Evolutionary conservation across 805 yeast genomes (phyloP).

Genomic region (Kodamaea hsintzibuensis): DNA sequence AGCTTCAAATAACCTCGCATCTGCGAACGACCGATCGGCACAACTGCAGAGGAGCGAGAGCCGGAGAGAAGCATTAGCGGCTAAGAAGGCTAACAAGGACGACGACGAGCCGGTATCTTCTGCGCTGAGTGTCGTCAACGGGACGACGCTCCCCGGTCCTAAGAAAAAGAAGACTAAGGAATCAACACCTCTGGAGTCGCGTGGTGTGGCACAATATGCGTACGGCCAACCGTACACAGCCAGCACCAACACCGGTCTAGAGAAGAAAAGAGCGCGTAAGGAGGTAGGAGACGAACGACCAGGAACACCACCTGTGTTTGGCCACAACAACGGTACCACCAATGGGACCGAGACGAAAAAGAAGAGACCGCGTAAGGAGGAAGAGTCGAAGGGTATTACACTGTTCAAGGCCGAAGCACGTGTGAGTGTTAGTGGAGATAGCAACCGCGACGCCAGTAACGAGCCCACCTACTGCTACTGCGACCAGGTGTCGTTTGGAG

Average conservation of each 20-base stretch:
- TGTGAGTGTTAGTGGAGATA: slow-evolving; percentile 8
- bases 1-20: slow-evolving; percentile 31
- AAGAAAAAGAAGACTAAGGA: slow-evolving; percentile 19
- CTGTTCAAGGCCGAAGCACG: slow-evolving; percentile 9
- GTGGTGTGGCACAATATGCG: slow-evolving; percentile 17
- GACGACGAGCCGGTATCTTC: slow-evolving; percentile 21
- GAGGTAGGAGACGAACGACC: slow-evolving; percentile 12
- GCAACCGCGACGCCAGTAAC: slow-evolving; percentile 11
- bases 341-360: slow-evolving; percentile 13
- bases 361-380: slow-evolving; percentile 19
- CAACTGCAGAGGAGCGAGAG: slow-evolving; percentile 81
- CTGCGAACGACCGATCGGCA: slow-evolving; percentile 50
- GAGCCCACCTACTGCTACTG: slow-evolving; percentile 96
- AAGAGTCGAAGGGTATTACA: slow-evolving; percentile 8
- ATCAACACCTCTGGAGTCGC: slow-evolving; percentile 22
- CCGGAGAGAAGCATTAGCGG: slow-evolving; percentile 91
- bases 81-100: slow-evolving; percentile 63
- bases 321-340: slow-evolving; percentile 1
- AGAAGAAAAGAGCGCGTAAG: slow-evolving; percentile 18
- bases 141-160: neutral
- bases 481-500: slow-evolving; percentile 95
- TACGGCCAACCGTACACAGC: slow-evolving; percentile 10
- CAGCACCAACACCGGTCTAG: neutral
- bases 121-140: slow-evolving; percentile 11
- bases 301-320: slow-evolving; percentile 1